Evolutionary conservation across 345 rosid genomes (phyloP).

Genomic region (Lepidium aucheri): DNA sequence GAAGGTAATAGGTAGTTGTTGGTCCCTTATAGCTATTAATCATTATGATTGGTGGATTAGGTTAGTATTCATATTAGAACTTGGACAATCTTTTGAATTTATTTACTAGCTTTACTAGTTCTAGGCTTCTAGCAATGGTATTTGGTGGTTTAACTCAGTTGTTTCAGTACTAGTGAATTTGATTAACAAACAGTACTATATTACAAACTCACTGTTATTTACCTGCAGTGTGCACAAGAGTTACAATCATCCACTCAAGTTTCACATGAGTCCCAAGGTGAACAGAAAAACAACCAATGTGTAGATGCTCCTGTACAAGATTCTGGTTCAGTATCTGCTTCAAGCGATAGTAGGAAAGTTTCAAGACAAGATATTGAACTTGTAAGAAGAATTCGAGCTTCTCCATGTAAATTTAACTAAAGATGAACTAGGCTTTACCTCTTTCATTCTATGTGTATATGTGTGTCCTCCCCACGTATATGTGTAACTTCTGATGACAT

Average conservation of each 20-base stretch:
- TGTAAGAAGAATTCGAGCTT: conserved; percentile 28
- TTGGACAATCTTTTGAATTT: not conserved
- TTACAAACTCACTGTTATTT: not conserved
- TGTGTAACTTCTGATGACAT: conserved; percentile 4
- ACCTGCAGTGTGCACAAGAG: conserved; percentile 51
- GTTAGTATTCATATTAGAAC: not conserved
- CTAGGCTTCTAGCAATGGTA: not conserved
- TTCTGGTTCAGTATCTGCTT: conserved; percentile 83
- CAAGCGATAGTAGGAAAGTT: conserved; percentile 81
- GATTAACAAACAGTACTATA: not conserved
- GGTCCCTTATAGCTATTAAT: not conserved
- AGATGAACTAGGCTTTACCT: not conserved
- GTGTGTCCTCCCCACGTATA: not conserved
- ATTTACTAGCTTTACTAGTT: not conserved
- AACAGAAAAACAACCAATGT: conserved; percentile 55
- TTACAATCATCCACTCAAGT: conserved; percentile 58
- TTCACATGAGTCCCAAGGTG: conserved; percentile 77
- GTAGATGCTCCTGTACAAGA: conserved; percentile 66
- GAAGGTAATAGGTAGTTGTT: not conserved
- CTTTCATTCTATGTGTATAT: not conserved
- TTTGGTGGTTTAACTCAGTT: not conserved
- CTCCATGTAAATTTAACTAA: not conserved
- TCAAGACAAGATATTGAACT: conserved; percentile 96
- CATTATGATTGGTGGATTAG: not conserved
- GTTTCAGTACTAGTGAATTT: not conserved